A percentile compares a stretch with the other conserved stretches of the same genome.
phyloP scores from a whole-genome alignment of 2,329 filamentous ascomycete genomes.

The Ophiostoma sp. region DNA sequence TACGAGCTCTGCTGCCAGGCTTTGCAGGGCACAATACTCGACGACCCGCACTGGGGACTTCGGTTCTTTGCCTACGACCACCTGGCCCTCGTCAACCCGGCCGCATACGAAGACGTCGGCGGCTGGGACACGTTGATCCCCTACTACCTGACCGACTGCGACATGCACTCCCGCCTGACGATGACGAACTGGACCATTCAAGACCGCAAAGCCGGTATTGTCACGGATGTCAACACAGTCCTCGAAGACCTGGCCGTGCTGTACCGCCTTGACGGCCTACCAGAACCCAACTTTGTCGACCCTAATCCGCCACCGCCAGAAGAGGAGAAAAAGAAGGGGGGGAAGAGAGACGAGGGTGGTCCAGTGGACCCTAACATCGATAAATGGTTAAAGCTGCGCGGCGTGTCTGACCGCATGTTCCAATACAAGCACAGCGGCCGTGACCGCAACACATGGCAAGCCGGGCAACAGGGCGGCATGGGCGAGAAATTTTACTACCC shows the following conservation, averaged over 20 bases:
- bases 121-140: slow-evolving; percentile 61
- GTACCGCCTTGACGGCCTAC: neutral
- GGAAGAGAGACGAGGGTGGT: neutral
- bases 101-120: slow-evolving; percentile 51
- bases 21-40: slow-evolving; percentile 34
- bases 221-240: slow-evolving; percentile 36
- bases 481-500: slow-evolving; percentile 57
- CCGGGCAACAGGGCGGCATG: slow-evolving; percentile 50
- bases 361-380: neutral
- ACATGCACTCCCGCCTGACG: slow-evolving; percentile 48
- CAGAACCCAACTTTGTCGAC: neutral
- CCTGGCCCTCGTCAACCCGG: slow-evolving; percentile 57
- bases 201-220: slow-evolving; percentile 43
- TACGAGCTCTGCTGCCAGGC: slow-evolving; percentile 23
- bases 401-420: slow-evolving; percentile 41
- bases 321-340: neutral
- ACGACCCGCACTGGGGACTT: slow-evolving; percentile 48
- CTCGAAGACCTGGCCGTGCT: neutral
- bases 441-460: slow-evolving; percentile 55
- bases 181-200: slow-evolving; percentile 48
- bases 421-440: slow-evolving; percentile 45
- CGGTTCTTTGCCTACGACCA: slow-evolving; percentile 61
- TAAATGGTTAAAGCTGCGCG: slow-evolving; percentile 39
- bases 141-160: slow-evolving; percentile 60
- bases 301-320: neutral